Evolutionary conservation across 1,284 basidiomycete species (phyloP), one percentile per base, ranked within the genome.

Genomic region (Serendipita sp.): DNA sequence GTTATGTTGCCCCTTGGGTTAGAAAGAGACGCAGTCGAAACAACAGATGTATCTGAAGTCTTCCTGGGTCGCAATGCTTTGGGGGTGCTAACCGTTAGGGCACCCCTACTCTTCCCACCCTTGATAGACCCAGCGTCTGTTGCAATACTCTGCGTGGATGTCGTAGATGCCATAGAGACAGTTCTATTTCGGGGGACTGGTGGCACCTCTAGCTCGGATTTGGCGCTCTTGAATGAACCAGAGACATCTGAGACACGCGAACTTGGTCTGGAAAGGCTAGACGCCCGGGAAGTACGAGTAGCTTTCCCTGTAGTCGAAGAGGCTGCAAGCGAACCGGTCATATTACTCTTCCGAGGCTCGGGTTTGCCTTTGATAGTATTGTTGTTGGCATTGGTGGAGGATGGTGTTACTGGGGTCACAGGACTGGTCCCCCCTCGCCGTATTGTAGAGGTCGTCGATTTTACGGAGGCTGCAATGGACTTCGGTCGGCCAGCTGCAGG

Each of bases 141-240:
- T 10, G 15, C 32, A n/a, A 34, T 32, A 29, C 53, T 58, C 6
- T 8, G 15, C 8, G 53, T 32, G 8, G 53, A 58, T 26, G 53
- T 58, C 29, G 53, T 58, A 10, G 53, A 58, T 29, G 17, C 44
- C 15, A 62, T 26, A 30, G 61, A 45, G 4, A 32, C 30, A 44
- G 61, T 43, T 29, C 53, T 58, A 8, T n/a, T 44, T 26, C 29
- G 41, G 13, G 61, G 61, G 49, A 62, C 43, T 12, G 61, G 61
- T 12, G 61, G 61, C 12, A 45, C 61, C 13, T 62, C 61, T 29
- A 58, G 26, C 35, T 80, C 79, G 0, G 77, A 76, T 15, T 68
- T 73, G 26, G 84, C 82, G 0, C 82, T 85, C 63, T 79, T 80
- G 70, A 82, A 87, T 2, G 66, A 62, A 2, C 60, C 34, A 45